A percentile compares a stretch with the other conserved stretches of the same genome.
phyloP scores from a whole-genome alignment of 306 rosid species.

The Rosa chinensis region DNA sequence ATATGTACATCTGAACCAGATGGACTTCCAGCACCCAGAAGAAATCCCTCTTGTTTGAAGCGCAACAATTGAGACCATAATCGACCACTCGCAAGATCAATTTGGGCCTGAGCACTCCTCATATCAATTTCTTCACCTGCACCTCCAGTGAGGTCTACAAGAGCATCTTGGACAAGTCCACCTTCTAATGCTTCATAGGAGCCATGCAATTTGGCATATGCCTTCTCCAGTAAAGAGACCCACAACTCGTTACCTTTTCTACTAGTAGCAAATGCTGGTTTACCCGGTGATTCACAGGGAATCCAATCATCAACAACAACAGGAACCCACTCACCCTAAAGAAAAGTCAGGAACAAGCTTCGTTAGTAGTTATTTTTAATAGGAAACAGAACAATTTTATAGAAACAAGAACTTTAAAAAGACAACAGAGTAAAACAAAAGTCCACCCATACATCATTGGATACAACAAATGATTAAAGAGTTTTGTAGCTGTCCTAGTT shows the following conservation, averaged over 20 bases:
- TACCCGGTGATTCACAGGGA: slow-evolving; percentile 93
- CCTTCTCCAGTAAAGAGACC: slow-evolving; percentile 99
- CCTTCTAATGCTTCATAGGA: slow-evolving; percentile 98
- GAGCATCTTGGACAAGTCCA: slow-evolving; percentile 99
- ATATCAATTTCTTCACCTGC: slow-evolving; percentile 99
- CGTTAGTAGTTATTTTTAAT: neutral
- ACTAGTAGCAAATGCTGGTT: slow-evolving; percentile 97
- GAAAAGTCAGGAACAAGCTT: slow-evolving; percentile 26
- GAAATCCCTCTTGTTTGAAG: slow-evolving; percentile 93
- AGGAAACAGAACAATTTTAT: neutral
- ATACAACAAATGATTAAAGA: neutral
- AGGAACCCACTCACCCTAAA: slow-evolving; percentile 98
- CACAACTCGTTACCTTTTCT: slow-evolving; percentile 90
- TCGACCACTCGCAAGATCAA: slow-evolving; percentile 99
- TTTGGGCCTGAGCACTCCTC: slow-evolving; percentile 96
- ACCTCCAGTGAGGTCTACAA: slow-evolving; percentile 99
- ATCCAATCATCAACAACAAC: slow-evolving; percentile 99
- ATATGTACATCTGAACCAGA: slow-evolving; percentile 96
- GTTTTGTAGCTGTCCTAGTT: neutral
- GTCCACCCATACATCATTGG: neutral
- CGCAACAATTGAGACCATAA: slow-evolving; percentile 97
- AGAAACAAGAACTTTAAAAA: neutral
- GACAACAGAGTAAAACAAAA: neutral
- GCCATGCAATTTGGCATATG: slow-evolving; percentile 98
- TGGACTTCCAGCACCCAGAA: slow-evolving; percentile 98